These are phyloP conservation scores for Albizia julibrissin DNA, from an alignment of 306 rosid species.

Conservation along the genomic window DNA sequence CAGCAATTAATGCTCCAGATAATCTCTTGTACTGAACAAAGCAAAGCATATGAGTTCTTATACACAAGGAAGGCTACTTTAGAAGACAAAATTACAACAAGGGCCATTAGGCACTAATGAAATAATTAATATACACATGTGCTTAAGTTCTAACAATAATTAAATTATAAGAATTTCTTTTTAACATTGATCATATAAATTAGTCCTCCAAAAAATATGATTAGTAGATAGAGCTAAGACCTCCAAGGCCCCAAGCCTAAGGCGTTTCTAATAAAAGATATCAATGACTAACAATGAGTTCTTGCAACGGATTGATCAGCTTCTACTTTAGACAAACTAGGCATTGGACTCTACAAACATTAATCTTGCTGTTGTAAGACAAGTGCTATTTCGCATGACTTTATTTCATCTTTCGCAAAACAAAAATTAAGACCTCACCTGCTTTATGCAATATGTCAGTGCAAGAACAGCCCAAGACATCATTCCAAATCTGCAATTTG, in stretches of 20 bases:
- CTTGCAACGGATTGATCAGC: slow-evolving; percentile 11
- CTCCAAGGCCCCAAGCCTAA: slow-evolving; percentile 19
- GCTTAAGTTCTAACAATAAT: not conserved
- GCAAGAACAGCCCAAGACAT: slow-evolving; percentile 99
- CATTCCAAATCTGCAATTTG: slow-evolving; percentile 99
- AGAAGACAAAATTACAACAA: not conserved
- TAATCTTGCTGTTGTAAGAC: slow-evolving; percentile 5
- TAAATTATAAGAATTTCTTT: not conserved
- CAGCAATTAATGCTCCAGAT: not conserved
- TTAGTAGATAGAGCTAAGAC: not conserved
- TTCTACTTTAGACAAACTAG: not conserved
- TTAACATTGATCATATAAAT: slow-evolving; percentile 13
- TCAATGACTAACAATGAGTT: slow-evolving; percentile 21
- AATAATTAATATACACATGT: not conserved
- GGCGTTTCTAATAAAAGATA: slow-evolving; percentile 1
- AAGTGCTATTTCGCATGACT: not conserved
- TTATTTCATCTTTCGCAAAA: slow-evolving; percentile 27
- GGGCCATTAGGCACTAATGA: not conserved
- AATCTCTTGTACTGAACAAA: not conserved
- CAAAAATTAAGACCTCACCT: slow-evolving; percentile 53
- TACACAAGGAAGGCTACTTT: not conserved
- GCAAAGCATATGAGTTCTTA: not conserved
- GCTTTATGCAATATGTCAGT: slow-evolving; percentile 95
- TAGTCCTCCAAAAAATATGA: slow-evolving; percentile 4
- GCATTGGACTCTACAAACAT: slow-evolving; percentile 21